phyloP scores from a whole-genome alignment of 768 basidiomycete species.

The Boletus bicolor region DNA sequence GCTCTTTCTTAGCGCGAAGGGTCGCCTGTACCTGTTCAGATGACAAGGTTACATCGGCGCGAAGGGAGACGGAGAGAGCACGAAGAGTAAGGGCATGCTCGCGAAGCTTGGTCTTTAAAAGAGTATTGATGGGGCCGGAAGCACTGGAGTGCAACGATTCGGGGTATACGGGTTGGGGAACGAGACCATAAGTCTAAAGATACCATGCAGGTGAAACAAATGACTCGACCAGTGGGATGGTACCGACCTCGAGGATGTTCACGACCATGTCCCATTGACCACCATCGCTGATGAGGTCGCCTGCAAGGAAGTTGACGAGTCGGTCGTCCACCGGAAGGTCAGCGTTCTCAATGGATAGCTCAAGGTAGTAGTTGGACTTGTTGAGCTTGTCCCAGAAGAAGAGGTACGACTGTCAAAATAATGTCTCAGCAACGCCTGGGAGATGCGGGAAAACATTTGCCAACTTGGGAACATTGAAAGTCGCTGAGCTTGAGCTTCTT shows the following conservation, averaged over 20 bases:
- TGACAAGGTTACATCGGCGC: conserved; percentile 41
- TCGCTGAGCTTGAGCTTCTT: conserved; percentile 82
- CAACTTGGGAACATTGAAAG: conserved; percentile 86
- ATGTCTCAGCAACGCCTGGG: conserved; percentile 3
- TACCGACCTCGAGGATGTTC: conserved; percentile 56
- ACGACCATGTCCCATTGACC: conserved; percentile 95
- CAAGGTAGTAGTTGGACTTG: conserved; percentile 87
- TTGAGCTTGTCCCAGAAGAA: conserved; percentile 98
- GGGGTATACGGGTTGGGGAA: conserved; percentile 80
- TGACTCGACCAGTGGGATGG: neutral
- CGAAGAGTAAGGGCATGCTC: conserved; percentile 88
- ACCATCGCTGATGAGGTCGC: conserved; percentile 82
- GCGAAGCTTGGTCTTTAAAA: conserved; percentile 88
- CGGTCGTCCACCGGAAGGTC: conserved; percentile 80
- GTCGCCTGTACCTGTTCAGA: conserved; percentile 46
- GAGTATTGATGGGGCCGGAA: conserved; percentile 65
- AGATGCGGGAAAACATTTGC: conserved; percentile 8
- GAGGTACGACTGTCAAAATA: conserved; percentile 61
- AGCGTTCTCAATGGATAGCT: conserved; percentile 78
- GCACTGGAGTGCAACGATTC: conserved; percentile 82
- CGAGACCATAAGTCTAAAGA: conserved; percentile 71
- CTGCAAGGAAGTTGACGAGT: conserved; percentile 71
- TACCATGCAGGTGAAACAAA: conserved; percentile 30
- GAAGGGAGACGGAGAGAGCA: conserved; percentile 51
- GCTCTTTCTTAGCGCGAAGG: conserved; percentile 81